These are phyloP conservation scores for Phyllachora maydis DNA, from an alignment of 2,329 filamentous ascomycete genomes.

Conservation along the genomic window DNA sequence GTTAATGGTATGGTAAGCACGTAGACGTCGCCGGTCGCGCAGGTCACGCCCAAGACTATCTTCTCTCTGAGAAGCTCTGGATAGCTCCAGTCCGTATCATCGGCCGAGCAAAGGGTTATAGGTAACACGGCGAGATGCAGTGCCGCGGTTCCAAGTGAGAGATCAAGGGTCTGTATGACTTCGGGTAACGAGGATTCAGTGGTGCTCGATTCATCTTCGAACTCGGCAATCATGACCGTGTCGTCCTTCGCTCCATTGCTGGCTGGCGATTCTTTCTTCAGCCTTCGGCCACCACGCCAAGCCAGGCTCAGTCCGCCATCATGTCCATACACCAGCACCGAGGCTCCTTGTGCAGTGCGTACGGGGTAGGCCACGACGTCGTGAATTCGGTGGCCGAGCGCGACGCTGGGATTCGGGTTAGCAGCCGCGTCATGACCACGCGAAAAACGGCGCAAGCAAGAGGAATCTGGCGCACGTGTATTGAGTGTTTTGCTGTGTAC, in stretches of 20 bases:
- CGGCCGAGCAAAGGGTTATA: constrained; percentile 22
- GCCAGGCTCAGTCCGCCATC: constrained; percentile 38
- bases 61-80: constrained; percentile 28
- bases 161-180: constrained; percentile 37
- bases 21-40: constrained; percentile 33
- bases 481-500: not conserved
- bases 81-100: constrained; percentile 25
- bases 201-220: constrained; percentile 33
- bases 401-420: constrained; percentile 23
- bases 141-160: constrained; percentile 34
- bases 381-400: constrained; percentile 34
- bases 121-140: constrained; percentile 34
- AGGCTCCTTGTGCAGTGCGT: constrained; percentile 40
- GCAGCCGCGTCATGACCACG: not conserved
- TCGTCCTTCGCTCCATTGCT: constrained; percentile 17
- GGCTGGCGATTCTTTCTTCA: constrained; percentile 23
- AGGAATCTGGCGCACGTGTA: not conserved
- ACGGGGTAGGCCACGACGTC: constrained; percentile 40
- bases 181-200: constrained; percentile 27
- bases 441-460: not conserved
- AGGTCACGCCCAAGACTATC: constrained; percentile 40
- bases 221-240: constrained; percentile 41
- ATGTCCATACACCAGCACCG: constrained; percentile 40
- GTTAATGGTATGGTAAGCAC: constrained; percentile 38
- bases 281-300: constrained; percentile 41